Evolutionary conservation across 176 grass and related monocot genomes (phyloP).

Genomic region (Canna indica): DNA sequence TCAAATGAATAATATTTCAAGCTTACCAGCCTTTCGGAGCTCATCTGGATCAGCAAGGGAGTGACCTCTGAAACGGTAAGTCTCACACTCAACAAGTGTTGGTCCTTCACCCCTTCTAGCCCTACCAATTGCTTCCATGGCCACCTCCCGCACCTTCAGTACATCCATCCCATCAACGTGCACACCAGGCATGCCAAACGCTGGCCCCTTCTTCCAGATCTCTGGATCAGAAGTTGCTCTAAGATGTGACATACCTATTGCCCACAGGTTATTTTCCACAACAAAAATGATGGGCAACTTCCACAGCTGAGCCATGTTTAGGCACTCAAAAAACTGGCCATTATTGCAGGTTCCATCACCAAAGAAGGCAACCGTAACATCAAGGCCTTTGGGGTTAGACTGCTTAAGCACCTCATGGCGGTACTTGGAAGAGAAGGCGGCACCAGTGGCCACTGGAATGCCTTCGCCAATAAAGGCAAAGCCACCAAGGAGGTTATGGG

Average conservation of each 20-base stretch:
- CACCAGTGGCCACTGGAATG: conserved; percentile 86
- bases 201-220: conserved; percentile 86
- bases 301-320: conserved; percentile 99
- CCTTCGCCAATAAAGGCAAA: conserved; percentile 95
- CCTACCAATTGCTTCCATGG: conserved; percentile 76
- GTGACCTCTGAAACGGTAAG: conserved; percentile 79
- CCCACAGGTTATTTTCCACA: conserved; percentile 96
- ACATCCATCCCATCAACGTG: conserved; percentile 95
- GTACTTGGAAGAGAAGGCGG: conserved; percentile 87
- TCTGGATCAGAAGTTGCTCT: conserved; percentile 77
- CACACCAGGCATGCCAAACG: conserved; percentile 91
- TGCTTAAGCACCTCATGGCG: conserved; percentile 91
- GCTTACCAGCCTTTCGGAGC: conserved; percentile 67
- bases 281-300: conserved; percentile 96
- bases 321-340: conserved; percentile 93
- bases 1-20: not conserved
- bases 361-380: conserved; percentile 85
- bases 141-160: conserved; percentile 88
- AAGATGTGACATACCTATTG: conserved; percentile 82
- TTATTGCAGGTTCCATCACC: conserved; percentile 96
- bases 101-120: conserved; percentile 95
- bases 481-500: conserved; percentile 81
- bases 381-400: conserved; percentile 65
- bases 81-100: conserved; percentile 80
- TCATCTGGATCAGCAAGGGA: conserved; percentile 91